Base-by-base conservation (phyloP, 2,329 filamentous ascomycete species). In the Fusarium mexicanum region DNA sequence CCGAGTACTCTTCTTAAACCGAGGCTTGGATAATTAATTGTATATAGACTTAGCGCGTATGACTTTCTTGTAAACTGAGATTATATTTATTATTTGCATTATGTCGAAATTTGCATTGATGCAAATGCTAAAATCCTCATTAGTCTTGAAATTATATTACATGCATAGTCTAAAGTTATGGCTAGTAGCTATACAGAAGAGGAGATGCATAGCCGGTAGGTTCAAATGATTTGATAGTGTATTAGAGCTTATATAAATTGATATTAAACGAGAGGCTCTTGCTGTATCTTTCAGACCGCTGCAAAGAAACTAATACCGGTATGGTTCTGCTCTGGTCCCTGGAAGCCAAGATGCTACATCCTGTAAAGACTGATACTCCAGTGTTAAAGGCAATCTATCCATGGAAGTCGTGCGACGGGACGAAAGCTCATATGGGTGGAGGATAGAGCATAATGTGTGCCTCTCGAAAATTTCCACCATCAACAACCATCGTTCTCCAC, bases 1-100 rank as follows among this genome's bases (percentile, higher is more conserved):
- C 59, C 0, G 13, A 66, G 29, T 48, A 86, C 78, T 47, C 59
- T 2, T 2, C 9, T 14, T 66, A 67, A 59, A 31, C 2, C 3
- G 2, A 9, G 3, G 3, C 14, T 10, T 43, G 37, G 51, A 40
- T 31, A 7, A 41, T 50, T 41, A 18, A 2, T 8, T 55, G 62
- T 37, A 61, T 31, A 61, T 64, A 53, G 31, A 43, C 9, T 22
- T 65, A 47, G 33, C 11, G 41, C n/a, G 29, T 38, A 35, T 63
- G 9, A 1, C n/a, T 55, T 61, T 55, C 48, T 57, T 35, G 14
- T 41, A 17, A 20, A 46, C 20, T 29, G 50, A 62, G 18, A 37
- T 47, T 29, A 26, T 24, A 11, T 37, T 35, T 29, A 43, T 18
- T 20, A 11, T 5, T 14, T 46, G 7, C 2, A 0, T 6, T 11